phyloP scores from a whole-genome alignment of 208 protist species.

The Leptomonas seymouri region DNA sequence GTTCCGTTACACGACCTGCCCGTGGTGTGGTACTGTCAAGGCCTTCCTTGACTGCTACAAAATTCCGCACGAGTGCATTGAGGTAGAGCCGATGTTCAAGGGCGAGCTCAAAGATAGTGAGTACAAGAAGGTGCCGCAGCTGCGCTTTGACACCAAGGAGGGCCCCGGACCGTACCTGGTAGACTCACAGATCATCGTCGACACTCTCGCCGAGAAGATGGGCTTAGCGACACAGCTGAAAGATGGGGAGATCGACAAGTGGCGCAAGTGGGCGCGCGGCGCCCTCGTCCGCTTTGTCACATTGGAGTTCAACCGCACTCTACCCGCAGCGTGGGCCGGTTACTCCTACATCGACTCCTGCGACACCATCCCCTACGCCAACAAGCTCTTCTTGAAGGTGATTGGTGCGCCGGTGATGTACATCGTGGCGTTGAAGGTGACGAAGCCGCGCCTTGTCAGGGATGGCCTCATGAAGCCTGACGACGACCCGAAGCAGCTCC shows the following conservation, averaged over 20 bases:
- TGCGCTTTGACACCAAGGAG: conserved; percentile 68
- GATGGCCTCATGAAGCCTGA: conserved; percentile 59
- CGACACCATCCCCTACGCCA: conserved; percentile 83
- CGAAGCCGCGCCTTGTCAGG: conserved; percentile 72
- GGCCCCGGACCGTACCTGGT: conserved; percentile 68
- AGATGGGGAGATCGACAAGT: conserved; percentile 70
- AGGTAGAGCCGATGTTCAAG: conserved; percentile 94
- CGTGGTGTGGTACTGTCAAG: conserved; percentile 91
- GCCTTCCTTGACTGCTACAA: conserved; percentile 85
- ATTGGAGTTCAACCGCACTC: conserved; percentile 82
- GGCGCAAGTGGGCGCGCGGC: conserved; percentile 84
- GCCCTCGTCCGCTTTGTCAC: conserved; percentile 84
- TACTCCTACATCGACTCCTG: conserved; percentile 91
- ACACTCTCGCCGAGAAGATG: conserved; percentile 62
- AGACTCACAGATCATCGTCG: conserved; percentile 85
- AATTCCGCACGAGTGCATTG: conserved; percentile 76
- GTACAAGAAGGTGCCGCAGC: conserved; percentile 93
- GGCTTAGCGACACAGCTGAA: conserved; percentile 61
- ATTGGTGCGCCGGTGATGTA: conserved; percentile 92
- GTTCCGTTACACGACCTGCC: conserved; percentile 91
- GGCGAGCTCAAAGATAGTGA: conserved; percentile 53
- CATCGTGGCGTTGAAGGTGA: conserved; percentile 75
- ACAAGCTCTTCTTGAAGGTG: conserved; percentile 91
- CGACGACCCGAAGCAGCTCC: conserved; percentile 54
- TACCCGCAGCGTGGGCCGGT: conserved; percentile 74